These are phyloP conservation scores for Agaricus blazei DNA, from an alignment of 768 basidiomycete species.

Conservation along the genomic window DNA sequence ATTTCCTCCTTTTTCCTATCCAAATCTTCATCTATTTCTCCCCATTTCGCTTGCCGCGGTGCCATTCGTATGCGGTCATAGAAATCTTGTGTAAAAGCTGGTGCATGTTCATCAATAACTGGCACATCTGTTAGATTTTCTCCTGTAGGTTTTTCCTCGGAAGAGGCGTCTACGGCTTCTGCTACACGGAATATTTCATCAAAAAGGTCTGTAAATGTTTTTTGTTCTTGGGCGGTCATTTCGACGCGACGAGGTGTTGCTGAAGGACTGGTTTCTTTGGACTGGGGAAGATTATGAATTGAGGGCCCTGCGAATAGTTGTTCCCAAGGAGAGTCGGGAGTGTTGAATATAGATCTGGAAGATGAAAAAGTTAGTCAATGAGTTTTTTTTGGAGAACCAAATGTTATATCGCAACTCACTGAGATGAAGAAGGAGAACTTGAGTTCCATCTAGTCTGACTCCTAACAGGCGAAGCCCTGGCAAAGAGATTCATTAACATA, in stretches of 20 bases:
- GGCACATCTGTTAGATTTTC: not conserved
- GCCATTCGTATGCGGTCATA: constrained; percentile 53
- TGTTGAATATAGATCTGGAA: constrained; percentile 11
- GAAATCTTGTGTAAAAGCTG: constrained; percentile 19
- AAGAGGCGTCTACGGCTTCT: constrained; percentile 1
- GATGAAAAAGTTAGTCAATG: not conserved
- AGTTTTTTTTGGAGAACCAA: not conserved
- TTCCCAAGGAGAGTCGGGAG: constrained; percentile 12
- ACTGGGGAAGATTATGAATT: not conserved
- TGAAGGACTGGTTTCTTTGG: not conserved
- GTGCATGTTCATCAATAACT: not conserved
- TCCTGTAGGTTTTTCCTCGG: not conserved
- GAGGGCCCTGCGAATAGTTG: constrained; percentile 12
- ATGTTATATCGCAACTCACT: not conserved
- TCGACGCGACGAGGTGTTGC: constrained; percentile 11
- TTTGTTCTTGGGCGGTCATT: constrained; percentile 12
- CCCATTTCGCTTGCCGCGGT: constrained; percentile 50
- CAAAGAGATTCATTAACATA: too few species aligned
- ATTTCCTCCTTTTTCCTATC: constrained; percentile 74
- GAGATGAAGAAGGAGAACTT: not conserved
- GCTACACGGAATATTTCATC: constrained; percentile 8
- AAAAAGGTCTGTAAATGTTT: constrained; percentile 22
- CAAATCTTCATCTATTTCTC: constrained; percentile 47
- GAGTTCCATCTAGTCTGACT: constrained; percentile 1
- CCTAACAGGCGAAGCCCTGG: not conserved